Conservation (phyloP, 208 protist species). For the Leishmania tropica region DNA sequence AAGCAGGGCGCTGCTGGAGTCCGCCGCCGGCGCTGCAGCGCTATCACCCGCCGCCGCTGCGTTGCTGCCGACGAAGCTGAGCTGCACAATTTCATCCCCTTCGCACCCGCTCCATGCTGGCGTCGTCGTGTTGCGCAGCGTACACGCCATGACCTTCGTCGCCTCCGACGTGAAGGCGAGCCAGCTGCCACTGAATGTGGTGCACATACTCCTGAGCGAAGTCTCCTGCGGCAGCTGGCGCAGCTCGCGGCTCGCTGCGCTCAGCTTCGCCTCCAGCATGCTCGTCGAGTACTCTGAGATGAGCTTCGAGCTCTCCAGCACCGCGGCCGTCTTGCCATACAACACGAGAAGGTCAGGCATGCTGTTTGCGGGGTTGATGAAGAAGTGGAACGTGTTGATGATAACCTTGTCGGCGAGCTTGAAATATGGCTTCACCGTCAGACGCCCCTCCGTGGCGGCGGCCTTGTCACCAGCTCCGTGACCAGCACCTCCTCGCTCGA, state of each 20-base stretch:
- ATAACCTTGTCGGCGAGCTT: constrained; percentile 66
- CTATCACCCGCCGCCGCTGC: constrained; percentile 7
- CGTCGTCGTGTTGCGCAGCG: constrained; percentile 76
- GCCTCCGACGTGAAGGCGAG: constrained; percentile 86
- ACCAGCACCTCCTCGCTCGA: constrained; percentile 11
- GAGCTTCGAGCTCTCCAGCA: constrained; percentile 79
- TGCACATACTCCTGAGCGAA: constrained; percentile 48
- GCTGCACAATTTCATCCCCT: constrained; percentile 43
- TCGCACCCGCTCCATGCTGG: constrained; percentile 79
- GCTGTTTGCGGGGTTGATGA: constrained; percentile 71
- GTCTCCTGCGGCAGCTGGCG: constrained; percentile 44
- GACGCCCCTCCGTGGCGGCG: constrained; percentile 7
- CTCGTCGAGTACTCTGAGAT: constrained; percentile 53
- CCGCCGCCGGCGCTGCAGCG: constrained; percentile 11
- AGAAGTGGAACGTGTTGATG: constrained; percentile 78
- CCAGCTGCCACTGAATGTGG: constrained; percentile 68
- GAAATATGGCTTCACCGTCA: constrained; percentile 80
- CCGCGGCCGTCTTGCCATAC: constrained; percentile 64
- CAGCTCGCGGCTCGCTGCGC: constrained; percentile 52
- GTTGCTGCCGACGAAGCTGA: constrained; percentile 65
- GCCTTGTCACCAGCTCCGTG: constrained; percentile 11
- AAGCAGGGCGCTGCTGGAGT: constrained; percentile 54
- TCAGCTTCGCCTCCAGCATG: constrained; percentile 56
- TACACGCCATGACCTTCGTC: constrained; percentile 75
- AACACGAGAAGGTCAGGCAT: constrained; percentile 80